These are phyloP conservation scores for Cantharellus anzutake DNA, from an alignment of 768 basidiomycete species.

Conservation along the genomic window DNA sequence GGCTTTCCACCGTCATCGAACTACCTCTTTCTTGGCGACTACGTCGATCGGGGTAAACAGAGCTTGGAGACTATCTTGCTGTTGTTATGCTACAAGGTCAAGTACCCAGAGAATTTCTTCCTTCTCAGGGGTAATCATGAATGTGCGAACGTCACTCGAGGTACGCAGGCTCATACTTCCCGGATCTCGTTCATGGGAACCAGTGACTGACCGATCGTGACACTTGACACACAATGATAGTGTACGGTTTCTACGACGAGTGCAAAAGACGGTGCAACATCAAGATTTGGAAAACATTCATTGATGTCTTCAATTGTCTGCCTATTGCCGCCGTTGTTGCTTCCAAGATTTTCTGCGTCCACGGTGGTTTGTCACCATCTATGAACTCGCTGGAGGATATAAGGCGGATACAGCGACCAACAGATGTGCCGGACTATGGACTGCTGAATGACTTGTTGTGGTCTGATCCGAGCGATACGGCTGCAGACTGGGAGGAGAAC, in stretches of 20 bases:
- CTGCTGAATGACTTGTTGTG: constrained; percentile 92
- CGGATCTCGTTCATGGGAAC: background rate
- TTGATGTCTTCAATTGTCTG: constrained; percentile 98
- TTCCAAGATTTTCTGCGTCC: constrained; percentile 98
- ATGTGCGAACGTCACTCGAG: constrained; percentile 97
- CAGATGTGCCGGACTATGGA: constrained; percentile 97
- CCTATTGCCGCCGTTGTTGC: constrained; percentile 98
- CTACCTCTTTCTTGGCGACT: constrained; percentile 97
- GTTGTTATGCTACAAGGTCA: constrained; percentile 97
- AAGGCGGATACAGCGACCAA: constrained; percentile 90
- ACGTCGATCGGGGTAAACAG: constrained; percentile 97
- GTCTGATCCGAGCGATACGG: constrained; percentile 97
- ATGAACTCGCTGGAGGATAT: constrained; percentile 97
- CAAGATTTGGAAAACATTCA: constrained; percentile 99
- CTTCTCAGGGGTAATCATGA: constrained; percentile 95
- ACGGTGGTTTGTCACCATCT: constrained; percentile 85
- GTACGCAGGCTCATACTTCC: constrained; percentile 25
- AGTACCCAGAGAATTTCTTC: constrained; percentile 99
- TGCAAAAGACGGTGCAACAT: constrained; percentile 99
- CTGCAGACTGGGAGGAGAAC: constrained; percentile 98
- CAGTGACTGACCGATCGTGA: background rate
- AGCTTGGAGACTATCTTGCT: constrained; percentile 95
- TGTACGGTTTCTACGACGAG: constrained; percentile 99
- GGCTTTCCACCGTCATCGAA: constrained; percentile 95
- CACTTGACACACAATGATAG: constrained; percentile 22